Conservation (phyloP, 306 rosid genomes). For the Astragalus membranaceus region DNA sequence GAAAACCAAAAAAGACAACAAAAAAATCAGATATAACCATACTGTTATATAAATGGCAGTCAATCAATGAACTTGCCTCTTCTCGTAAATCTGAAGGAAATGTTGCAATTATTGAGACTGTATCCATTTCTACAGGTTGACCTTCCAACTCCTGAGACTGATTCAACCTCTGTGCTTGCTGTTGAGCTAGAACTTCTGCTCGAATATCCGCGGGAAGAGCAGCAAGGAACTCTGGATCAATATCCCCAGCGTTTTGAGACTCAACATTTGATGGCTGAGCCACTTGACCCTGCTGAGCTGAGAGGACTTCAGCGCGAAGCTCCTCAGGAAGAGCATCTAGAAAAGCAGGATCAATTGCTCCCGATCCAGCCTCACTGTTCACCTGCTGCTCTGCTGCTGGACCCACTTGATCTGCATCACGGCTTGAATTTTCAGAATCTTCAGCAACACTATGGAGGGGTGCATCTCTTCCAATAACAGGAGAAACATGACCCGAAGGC, state of each 20-base stretch:
- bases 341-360: slow-evolving; percentile 96
- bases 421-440: slow-evolving; percentile 90
- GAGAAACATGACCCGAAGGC: slow-evolving; percentile 47
- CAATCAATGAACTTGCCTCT: slow-evolving; percentile 53
- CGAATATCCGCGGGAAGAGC: slow-evolving; percentile 98
- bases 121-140: slow-evolving; percentile 99
- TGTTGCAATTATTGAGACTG: slow-evolving; percentile 99
- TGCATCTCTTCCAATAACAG: slow-evolving; percentile 63
- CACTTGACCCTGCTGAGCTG: slow-evolving; percentile 90
- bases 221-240: slow-evolving; percentile 99
- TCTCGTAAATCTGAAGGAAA: slow-evolving; percentile 96
- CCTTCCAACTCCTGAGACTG: slow-evolving; percentile 98
- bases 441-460: slow-evolving; percentile 95
- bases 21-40: not conserved
- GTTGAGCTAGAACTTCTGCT: slow-evolving; percentile 97
- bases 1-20: not conserved
- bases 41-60: not conserved
- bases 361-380: slow-evolving; percentile 70
- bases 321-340: slow-evolving; percentile 99
- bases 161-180: slow-evolving; percentile 92
- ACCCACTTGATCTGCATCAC: slow-evolving; percentile 84
- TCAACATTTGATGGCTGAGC: slow-evolving; percentile 69
- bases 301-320: slow-evolving; percentile 95
- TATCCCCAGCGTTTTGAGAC: slow-evolving; percentile 76
- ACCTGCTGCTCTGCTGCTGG: slow-evolving; percentile 73